phyloP scores from a whole-genome alignment of 2,329 filamentous ascomycete species.

The Cladosporium phlei region DNA sequence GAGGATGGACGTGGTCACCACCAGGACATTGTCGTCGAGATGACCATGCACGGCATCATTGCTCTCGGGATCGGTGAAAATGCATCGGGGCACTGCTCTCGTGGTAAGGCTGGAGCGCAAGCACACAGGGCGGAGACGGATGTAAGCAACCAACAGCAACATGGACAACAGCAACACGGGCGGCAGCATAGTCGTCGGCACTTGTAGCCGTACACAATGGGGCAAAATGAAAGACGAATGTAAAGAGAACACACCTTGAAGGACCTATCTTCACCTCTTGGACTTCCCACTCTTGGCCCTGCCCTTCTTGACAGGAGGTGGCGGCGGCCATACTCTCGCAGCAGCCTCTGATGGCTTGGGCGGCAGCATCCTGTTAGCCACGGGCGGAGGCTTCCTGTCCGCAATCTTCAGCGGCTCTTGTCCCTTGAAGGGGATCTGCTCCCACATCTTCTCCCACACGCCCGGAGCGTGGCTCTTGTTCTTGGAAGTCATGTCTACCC shows the following conservation, averaged over 20 bases:
- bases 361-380: constrained; percentile 1
- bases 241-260: constrained; percentile 5
- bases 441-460: constrained; percentile 29
- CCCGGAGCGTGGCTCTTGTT: constrained; percentile 22
- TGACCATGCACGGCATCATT: too few species aligned
- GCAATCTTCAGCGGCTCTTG: constrained; percentile 2
- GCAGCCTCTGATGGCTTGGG: not conserved
- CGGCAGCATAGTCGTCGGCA: too few species aligned
- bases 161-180: not conserved
- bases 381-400: not conserved
- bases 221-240: not conserved
- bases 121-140: not conserved
- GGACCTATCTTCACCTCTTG: constrained; percentile 8
- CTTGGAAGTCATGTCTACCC: constrained; percentile 19
- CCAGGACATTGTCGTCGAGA: too few species aligned
- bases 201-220: not conserved
- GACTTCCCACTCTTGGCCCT: constrained; percentile 1
- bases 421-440: constrained; percentile 23
- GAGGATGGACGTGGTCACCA: too few species aligned
- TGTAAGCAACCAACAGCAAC: not conserved
- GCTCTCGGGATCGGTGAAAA: too few species aligned
- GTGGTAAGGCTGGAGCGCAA: not conserved
- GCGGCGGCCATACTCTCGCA: not conserved
- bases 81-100: not conserved
- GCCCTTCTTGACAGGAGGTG: constrained; percentile 1